Evolutionary conservation across 495 filamentous ascomycete species (phyloP).

Genomic region (Annulohypoxylon bovei): DNA sequence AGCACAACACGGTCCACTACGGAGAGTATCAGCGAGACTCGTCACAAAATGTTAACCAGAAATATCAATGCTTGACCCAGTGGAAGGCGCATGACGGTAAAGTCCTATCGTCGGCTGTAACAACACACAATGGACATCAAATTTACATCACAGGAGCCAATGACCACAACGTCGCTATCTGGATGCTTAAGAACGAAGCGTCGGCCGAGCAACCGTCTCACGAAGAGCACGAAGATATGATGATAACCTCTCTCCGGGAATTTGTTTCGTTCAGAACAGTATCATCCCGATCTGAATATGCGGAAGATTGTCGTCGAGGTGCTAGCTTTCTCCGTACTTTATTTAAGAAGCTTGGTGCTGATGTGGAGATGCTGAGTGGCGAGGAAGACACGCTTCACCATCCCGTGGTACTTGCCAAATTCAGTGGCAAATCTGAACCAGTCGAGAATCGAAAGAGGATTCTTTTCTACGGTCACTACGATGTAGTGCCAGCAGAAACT

Average conservation of each 20-base stretch:
- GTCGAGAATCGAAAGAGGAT: conserved; percentile 76
- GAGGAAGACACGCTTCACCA: conserved; percentile 74
- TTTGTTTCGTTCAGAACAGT: conserved; percentile 92
- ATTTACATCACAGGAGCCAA: conserved; percentile 95
- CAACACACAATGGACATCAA: conserved; percentile 70
- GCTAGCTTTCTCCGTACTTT: conserved; percentile 88
- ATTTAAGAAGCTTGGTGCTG: conserved; percentile 89
- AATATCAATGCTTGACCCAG: conserved; percentile 81
- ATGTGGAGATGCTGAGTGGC: conserved; percentile 84
- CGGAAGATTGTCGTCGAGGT: conserved; percentile 90
- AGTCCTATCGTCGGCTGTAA: conserved; percentile 85
- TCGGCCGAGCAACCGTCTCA: conserved; percentile 46
- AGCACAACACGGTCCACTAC: conserved; percentile 67
- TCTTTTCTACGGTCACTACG: conserved; percentile 97
- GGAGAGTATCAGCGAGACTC: conserved; percentile 56
- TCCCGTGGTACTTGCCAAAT: conserved; percentile 89
- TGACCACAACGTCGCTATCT: conserved; percentile 86
- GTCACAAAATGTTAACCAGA: conserved; percentile 80
- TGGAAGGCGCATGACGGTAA: conserved; percentile 90
- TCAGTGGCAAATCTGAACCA: conserved; percentile 72
- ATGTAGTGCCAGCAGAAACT: conserved; percentile 93
- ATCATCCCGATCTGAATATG: conserved; percentile 82
- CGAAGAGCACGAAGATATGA: conserved; percentile 66
- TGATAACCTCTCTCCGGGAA: conserved; percentile 82
- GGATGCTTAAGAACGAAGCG: conserved; percentile 76